Conservation (phyloP, 208 protist genomes). For the Crithidia bombi region DNA sequence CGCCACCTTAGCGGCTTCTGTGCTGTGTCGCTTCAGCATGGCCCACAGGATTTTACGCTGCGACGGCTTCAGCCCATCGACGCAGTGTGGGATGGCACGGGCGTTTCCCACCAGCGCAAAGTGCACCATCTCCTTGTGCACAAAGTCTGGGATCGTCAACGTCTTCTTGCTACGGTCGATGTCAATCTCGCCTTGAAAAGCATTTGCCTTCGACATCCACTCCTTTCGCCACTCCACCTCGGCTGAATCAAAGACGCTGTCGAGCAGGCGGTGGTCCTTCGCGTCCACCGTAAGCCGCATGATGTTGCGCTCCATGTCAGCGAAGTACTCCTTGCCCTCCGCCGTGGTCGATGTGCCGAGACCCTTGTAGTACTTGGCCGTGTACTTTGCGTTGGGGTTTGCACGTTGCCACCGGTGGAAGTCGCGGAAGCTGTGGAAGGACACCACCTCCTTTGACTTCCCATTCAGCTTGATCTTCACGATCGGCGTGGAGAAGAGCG, state of each 20-base stretch:
- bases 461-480: slow-evolving; percentile 96
- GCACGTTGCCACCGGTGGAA: slow-evolving; percentile 95
- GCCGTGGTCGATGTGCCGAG: slow-evolving; percentile 96
- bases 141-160: slow-evolving; percentile 95
- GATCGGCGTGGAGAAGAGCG: slow-evolving; percentile 99
- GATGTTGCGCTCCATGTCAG: slow-evolving; percentile 95
- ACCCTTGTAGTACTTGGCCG: slow-evolving; percentile 99
- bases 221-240: slow-evolving; percentile 97
- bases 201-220: slow-evolving; percentile 97
- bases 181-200: slow-evolving; percentile 85
- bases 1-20: slow-evolving; percentile 98
- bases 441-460: slow-evolving; percentile 58
- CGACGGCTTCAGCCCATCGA: slow-evolving; percentile 99
- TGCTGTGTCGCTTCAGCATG: slow-evolving; percentile 90
- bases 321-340: slow-evolving; percentile 99
- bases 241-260: slow-evolving; percentile 98
- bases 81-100: slow-evolving; percentile 84
- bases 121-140: slow-evolving; percentile 99
- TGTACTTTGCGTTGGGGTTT: slow-evolving; percentile 67
- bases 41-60: slow-evolving; percentile 99
- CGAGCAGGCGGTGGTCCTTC: slow-evolving; percentile 94
- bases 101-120: slow-evolving; percentile 96
- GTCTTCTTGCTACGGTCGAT: slow-evolving; percentile 88
- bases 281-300: slow-evolving; percentile 89
- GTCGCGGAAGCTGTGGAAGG: slow-evolving; percentile 99